These are phyloP conservation scores for Globisporangium solare DNA, from an alignment of 352 stramenopile species.

Conservation along the genomic window DNA sequence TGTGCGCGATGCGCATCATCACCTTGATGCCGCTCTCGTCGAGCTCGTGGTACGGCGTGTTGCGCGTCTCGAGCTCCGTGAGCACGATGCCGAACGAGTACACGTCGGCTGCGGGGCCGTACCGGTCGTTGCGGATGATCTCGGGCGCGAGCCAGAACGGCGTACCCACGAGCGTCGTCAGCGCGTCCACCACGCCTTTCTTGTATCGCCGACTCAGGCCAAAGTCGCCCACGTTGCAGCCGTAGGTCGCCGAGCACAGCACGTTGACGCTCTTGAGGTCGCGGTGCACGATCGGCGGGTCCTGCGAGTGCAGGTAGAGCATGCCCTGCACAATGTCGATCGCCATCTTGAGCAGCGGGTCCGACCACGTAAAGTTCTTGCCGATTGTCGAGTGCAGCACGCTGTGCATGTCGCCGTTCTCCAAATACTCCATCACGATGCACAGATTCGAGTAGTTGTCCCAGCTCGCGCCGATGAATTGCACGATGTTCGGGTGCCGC, in stretches of 20 bases:
- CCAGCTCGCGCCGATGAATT: conserved; percentile 88
- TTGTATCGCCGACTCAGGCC: conserved; percentile 79
- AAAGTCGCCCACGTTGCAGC: conserved; percentile 88
- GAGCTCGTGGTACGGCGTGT: conserved; percentile 79
- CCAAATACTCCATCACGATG: conserved; percentile 89
- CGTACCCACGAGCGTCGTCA: conserved; percentile 82
- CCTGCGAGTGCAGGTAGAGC: conserved; percentile 85
- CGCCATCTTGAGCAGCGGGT: conserved; percentile 85
- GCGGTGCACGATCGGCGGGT: conserved; percentile 78
- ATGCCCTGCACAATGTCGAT: conserved; percentile 82
- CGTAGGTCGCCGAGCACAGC: conserved; percentile 82
- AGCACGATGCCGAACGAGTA: conserved; percentile 89
- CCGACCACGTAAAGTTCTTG: conserved; percentile 77
- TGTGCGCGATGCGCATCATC: conserved; percentile 73
- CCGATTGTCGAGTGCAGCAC: conserved; percentile 80
- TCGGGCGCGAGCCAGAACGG: conserved; percentile 86
- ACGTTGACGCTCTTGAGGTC: conserved; percentile 89
- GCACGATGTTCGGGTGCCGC: conserved; percentile 85
- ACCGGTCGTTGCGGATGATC: conserved; percentile 85
- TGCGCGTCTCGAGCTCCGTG: conserved; percentile 79
- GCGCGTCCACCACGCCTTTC: conserved; percentile 63
- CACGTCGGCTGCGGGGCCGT: conserved; percentile 75
- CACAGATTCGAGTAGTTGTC: conserved; percentile 87
- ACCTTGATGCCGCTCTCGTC: conserved; percentile 70
- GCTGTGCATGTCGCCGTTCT: conserved; percentile 86